Evolutionary conservation across 2,329 filamentous ascomycete genomes (phyloP).

Genomic region (Akanthomyces dipterigenus): DNA sequence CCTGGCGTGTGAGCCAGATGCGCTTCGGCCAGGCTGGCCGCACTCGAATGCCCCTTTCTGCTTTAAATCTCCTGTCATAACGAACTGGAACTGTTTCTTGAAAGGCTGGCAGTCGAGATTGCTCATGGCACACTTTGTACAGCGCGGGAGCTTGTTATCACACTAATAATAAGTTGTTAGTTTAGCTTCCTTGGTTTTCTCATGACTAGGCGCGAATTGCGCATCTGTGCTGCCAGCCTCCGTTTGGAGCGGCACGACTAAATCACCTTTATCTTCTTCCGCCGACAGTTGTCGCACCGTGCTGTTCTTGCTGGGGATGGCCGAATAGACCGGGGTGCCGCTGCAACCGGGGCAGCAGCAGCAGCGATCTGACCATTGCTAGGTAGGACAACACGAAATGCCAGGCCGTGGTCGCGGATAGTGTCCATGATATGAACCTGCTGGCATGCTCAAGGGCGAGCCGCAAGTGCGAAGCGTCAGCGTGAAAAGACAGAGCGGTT

Average conservation of each 20-base stretch:
- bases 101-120: not conserved
- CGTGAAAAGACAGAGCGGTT: not conserved
- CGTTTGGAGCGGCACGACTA: not conserved
- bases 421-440: no score
- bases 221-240: not conserved
- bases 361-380: not conserved
- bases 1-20: no score
- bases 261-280: not conserved
- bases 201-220: not conserved
- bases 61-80: not conserved
- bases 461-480: not conserved
- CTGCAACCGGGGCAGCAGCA: not conserved
- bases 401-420: no score
- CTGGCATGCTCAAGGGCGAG: not conserved
- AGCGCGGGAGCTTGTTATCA: not conserved
- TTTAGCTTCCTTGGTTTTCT: not conserved
- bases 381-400: not conserved
- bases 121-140: not conserved
- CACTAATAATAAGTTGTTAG: not conserved
- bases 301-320: not conserved
- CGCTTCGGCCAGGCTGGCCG: no score
- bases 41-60: no score
- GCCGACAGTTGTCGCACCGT: not conserved
- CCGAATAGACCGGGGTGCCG: not conserved
- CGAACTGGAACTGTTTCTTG: not conserved